Percentiles rank a stretch among this genome's conserved stretches.
phyloP scores from a whole-genome alignment of 495 filamentous ascomycete genomes.

The Lasiosphaeria miniovina region DNA sequence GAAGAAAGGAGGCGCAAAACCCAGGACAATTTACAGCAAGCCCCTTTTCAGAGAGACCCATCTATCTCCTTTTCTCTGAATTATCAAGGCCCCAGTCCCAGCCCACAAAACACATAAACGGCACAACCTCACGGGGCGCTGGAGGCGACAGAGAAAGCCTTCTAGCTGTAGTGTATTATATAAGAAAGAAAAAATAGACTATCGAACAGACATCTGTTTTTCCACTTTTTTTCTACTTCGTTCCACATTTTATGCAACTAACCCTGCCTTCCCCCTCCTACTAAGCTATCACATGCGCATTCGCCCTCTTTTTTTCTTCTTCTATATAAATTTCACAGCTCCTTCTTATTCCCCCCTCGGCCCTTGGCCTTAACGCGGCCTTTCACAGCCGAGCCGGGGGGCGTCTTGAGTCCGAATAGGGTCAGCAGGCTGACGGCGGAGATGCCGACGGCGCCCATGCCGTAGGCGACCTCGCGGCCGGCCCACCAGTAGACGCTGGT shows the following conservation, averaged over 20 bases:
- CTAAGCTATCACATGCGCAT: background rate
- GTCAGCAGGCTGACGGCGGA: slow-evolving; percentile 66
- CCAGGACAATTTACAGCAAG: too few relatives aligned
- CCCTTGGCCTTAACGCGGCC: slow-evolving; percentile 10
- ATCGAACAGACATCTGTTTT: background rate
- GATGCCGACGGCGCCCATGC: slow-evolving; percentile 76
- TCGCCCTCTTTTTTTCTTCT: too few relatives aligned
- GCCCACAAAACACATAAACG: too few relatives aligned
- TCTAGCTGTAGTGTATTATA: too few relatives aligned
- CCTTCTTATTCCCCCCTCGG: slow-evolving; percentile 33
- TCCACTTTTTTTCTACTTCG: background rate
- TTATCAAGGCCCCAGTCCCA: too few relatives aligned
- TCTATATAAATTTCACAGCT: slow-evolving; percentile 26
- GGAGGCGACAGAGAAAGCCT: too few relatives aligned
- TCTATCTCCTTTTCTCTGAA: too few relatives aligned
- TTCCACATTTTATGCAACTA: background rate
- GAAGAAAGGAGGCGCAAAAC: too few relatives aligned
- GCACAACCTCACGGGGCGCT: too few relatives aligned
- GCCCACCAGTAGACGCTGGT: slow-evolving; percentile 99
- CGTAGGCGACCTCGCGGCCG: slow-evolving; percentile 81
- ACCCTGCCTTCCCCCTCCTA: too few relatives aligned
- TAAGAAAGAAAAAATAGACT: too few relatives aligned
- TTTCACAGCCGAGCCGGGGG: slow-evolving; percentile 34
- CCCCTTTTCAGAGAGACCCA: too few relatives aligned
- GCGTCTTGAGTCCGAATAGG: slow-evolving; percentile 62